Evolutionary conservation across 1,284 basidiomycete genomes (phyloP).

Genomic region (Ganoderma lingzhi): DNA sequence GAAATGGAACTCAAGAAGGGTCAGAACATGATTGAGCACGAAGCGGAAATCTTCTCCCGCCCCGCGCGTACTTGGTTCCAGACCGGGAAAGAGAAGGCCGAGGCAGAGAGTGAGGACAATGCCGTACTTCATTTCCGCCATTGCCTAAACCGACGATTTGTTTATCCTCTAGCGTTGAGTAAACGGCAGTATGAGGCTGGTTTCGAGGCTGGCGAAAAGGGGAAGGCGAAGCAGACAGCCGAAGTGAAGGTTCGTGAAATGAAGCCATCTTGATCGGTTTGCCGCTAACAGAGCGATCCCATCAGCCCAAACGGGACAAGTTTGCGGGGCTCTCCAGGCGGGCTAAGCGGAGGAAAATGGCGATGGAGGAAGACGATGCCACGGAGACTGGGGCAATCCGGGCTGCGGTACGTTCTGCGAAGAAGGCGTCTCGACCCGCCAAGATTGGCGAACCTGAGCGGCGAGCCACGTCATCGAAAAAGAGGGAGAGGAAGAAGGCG

Average conservation of each 20-base stretch:
- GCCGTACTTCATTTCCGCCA: constrained; percentile 19
- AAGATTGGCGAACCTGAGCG: constrained; percentile 56
- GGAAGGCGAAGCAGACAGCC: constrained; percentile 35
- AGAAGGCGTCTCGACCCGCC: constrained; percentile 73
- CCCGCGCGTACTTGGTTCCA: constrained; percentile 99
- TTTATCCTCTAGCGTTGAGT: constrained; percentile 62
- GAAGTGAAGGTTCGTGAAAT: constrained; percentile 43
- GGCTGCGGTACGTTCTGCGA: constrained; percentile 86
- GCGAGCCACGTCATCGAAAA: constrained; percentile 28
- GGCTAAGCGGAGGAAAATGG: constrained; percentile 87
- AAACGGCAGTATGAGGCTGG: constrained; percentile 77
- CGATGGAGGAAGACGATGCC: constrained; percentile 74
- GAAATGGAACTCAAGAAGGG: constrained; percentile 98
- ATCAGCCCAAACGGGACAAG: constrained; percentile 75
- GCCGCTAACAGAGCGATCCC: constrained; percentile 25
- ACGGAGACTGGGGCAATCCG: constrained; percentile 64
- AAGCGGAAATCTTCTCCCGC: constrained; percentile 93
- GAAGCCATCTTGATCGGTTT: constrained; percentile 21
- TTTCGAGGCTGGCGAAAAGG: constrained; percentile 41
- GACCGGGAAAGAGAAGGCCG: constrained; percentile 83
- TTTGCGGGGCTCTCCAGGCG: constrained; percentile 86
- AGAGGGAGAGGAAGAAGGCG: constrained; percentile 37
- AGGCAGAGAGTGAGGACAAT: constrained; percentile 72
- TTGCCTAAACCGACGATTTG: constrained; percentile 5
- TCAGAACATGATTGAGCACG: constrained; percentile 95